Conservation (phyloP, 1,284 basidiomycete genomes). For the Hortiboletus rubellus region DNA sequence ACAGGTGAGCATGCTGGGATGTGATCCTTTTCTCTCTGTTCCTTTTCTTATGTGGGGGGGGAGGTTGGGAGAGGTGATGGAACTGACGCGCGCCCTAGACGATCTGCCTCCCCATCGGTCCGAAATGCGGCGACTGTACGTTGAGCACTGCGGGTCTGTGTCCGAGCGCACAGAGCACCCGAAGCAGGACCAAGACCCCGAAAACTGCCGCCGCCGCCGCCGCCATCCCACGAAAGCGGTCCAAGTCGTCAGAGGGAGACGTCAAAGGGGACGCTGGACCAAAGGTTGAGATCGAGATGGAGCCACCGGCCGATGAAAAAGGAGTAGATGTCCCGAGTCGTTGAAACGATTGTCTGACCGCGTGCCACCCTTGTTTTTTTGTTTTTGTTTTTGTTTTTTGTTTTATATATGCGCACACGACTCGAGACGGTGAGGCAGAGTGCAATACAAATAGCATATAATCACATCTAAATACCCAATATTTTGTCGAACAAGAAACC, state of each 20-base stretch:
- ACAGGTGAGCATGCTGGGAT: slow-evolving; percentile 55
- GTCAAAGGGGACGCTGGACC: slow-evolving; percentile 29
- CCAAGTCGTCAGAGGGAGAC: neutral
- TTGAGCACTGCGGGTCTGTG: slow-evolving; percentile 55
- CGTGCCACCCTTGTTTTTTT: too few species aligned
- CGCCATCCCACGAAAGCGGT: slow-evolving; percentile 19
- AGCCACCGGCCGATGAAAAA: neutral
- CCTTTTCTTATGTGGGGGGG: neutral
- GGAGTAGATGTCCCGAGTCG: neutral
- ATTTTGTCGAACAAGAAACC: too few species aligned
- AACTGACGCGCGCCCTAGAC: slow-evolving; percentile 42
- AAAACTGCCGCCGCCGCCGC: slow-evolving; percentile 3
- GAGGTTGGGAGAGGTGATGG: neutral
- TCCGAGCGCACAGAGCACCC: slow-evolving; percentile 53
- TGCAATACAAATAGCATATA: too few species aligned
- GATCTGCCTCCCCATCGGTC: slow-evolving; percentile 81
- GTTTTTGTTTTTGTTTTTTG: too few species aligned
- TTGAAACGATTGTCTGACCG: neutral
- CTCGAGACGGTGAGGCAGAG: too few species aligned
- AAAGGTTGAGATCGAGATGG: slow-evolving; percentile 40
- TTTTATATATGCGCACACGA: too few species aligned
- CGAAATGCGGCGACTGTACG: slow-evolving; percentile 79
- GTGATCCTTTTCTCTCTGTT: neutral
- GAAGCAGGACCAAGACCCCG: slow-evolving; percentile 25
- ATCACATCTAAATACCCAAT: too few species aligned